Conservation (phyloP, 129 eudicot species). For the Artemisia annua region DNA sequence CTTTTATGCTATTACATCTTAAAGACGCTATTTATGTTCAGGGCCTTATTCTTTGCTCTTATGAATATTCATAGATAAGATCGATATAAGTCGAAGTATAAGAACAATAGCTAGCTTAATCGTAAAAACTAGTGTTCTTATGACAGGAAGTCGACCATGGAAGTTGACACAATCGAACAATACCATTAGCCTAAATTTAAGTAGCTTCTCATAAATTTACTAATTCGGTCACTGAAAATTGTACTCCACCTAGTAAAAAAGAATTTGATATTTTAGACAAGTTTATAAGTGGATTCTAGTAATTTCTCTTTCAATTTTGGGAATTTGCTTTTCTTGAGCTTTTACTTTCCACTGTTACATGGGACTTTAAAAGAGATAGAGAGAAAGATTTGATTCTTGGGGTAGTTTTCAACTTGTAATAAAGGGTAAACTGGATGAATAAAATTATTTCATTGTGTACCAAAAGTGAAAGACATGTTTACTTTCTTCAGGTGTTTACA, state of each 20-base stretch:
- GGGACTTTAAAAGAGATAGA: slow-evolving; percentile 43
- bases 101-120: neutral
- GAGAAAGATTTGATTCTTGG: slow-evolving; percentile 51
- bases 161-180: neutral
- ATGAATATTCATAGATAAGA: too few species aligned
- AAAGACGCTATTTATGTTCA: neutral
- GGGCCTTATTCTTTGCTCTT: too few species aligned
- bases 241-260: neutral
- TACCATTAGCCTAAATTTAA: neutral
- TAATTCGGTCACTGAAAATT: neutral
- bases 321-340: slow-evolving; percentile 32
- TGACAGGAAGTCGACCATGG: neutral
- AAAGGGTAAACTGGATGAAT: slow-evolving; percentile 5
- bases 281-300: slow-evolving; percentile 10
- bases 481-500: slow-evolving; percentile 25
- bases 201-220: neutral
- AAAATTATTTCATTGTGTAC: neutral
- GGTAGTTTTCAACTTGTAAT: slow-evolving; percentile 2
- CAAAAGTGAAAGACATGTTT: slow-evolving; percentile 1
- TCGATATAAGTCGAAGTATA: too few species aligned
- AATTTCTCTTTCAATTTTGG: slow-evolving; percentile 20
- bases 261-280: neutral
- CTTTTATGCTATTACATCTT: neutral
- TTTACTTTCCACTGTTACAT: slow-evolving; percentile 56
- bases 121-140: slow-evolving; percentile 1